Base-by-base conservation (phyloP, 1,284 basidiomycete genomes). In the Leccinum griseonigrum region DNA sequence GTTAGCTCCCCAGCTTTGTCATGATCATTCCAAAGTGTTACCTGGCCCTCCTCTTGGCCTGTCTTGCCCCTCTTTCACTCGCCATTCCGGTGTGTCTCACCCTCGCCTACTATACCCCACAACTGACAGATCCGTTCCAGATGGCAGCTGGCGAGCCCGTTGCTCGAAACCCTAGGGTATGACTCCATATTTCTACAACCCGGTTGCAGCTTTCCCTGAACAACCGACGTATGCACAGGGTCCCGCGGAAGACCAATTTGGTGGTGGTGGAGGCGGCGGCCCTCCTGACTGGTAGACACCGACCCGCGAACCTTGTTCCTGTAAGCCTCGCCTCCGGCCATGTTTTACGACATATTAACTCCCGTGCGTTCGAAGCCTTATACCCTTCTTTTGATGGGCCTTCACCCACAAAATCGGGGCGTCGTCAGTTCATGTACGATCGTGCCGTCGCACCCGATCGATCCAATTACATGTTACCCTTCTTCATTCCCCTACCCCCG, bases 201-300 rank as follows among this genome's bases (percentile, higher is more conserved):
- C 4, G 32, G 29, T 18, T 32, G 2, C 18, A n/a, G 0, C 56
- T 22, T 34, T 59, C 59, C 22, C 58, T 69, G 11, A 70, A 29
- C 14, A 3, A 13, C 3, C 22, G 10, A 16, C 28, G 29, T 40
- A 22, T 38, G 29, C 36, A 26, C 38, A 71, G 70, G 46, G 22
- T 32, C 69, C 72, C 4, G 60, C 55, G 6, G 31, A 61, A 26
- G 66, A 71, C 53, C 32, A 56, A 26, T 68, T 71, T 16, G 69
- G 69, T n/a, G 63, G 63, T 14, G n/a, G 43, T 1, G 60, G 68
- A 6, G 60, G 60, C 1, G 40, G 53, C 1, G 55, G 61, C 10
- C 54, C 62, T 43, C 69, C 70, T 11, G 70, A 72, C 69, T 72
- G 70, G 70, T 72, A 67, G 57, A 51, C 56, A 11, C 29, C n/a